phyloP scores from a whole-genome alignment of 2,329 filamentous ascomycete genomes.

The Epichloe gansuensis region DNA sequence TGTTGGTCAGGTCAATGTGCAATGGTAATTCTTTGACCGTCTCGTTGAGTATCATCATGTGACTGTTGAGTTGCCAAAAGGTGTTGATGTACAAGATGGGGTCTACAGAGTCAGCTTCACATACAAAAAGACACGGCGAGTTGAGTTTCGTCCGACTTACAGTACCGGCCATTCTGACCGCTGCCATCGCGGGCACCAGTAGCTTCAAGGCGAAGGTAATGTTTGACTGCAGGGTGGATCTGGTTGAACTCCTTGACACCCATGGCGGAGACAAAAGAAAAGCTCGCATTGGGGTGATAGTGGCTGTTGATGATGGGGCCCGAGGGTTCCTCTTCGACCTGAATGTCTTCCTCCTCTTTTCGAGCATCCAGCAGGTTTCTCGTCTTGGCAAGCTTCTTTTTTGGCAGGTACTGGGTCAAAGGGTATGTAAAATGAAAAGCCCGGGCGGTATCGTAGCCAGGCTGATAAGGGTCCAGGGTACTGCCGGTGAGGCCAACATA shows the following conservation, averaged over 20 bases:
- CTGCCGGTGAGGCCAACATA: constrained; percentile 69
- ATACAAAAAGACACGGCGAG: not conserved
- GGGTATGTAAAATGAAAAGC: constrained; percentile 79
- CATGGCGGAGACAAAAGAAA: constrained; percentile 73
- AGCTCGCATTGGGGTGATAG: constrained; percentile 89
- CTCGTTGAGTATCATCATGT: constrained; percentile 86
- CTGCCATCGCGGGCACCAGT: constrained; percentile 70
- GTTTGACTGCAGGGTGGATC: constrained; percentile 60
- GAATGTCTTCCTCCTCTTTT: constrained; percentile 32
- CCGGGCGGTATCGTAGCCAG: constrained; percentile 57
- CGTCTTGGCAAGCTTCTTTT: constrained; percentile 81
- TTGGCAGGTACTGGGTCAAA: constrained; percentile 77
- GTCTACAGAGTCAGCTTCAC: constrained; percentile 24
- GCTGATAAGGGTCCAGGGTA: constrained; percentile 59
- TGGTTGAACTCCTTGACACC: constrained; percentile 55
- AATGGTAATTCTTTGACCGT: constrained; percentile 74
- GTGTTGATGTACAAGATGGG: constrained; percentile 87
- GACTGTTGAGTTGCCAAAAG: constrained; percentile 87
- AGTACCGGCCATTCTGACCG: constrained; percentile 88
- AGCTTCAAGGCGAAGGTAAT: constrained; percentile 67
- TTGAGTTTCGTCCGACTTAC: constrained; percentile 20
- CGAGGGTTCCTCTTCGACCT: constrained; percentile 34
- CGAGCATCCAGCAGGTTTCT: constrained; percentile 64
- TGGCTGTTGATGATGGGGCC: constrained; percentile 69
- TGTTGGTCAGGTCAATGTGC: constrained; percentile 70